phyloP scores from a whole-genome alignment of 495 filamentous ascomycete species.

The Neurospora sp. region DNA sequence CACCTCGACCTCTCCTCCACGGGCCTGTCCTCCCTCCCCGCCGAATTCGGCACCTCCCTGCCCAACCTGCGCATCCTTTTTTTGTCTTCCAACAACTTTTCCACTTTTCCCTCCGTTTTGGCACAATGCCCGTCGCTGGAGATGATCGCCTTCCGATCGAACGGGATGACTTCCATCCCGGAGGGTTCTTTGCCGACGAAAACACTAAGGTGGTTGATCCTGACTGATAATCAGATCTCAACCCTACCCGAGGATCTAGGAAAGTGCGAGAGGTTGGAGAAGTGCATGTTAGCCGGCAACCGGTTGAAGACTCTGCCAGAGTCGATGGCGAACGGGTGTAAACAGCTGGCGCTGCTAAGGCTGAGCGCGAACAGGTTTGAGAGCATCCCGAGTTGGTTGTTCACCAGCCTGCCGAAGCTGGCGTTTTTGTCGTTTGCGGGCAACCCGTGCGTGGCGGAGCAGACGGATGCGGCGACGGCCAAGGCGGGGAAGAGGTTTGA shows the following conservation, averaged over 20 bases:
- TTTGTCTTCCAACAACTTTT: conserved; percentile 36
- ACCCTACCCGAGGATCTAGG: conserved; percentile 30
- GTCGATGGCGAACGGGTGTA: conserved; percentile 28
- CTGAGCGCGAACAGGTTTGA: conserved; percentile 30
- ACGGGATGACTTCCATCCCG: conserved; percentile 32
- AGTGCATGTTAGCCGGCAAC: conserved; percentile 37
- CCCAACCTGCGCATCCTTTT: conserved; percentile 34
- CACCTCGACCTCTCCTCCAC: conserved; percentile 38
- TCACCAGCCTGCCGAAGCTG: conserved; percentile 28
- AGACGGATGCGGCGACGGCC: conserved; percentile 6
- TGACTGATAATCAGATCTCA: conserved; percentile 31
- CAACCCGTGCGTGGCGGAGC: conserved; percentile 28
- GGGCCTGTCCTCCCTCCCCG: conserved; percentile 27
- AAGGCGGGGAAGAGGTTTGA: conserved; percentile 6
- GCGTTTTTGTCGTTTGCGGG: conserved; percentile 37
- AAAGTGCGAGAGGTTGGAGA: conserved; percentile 27
- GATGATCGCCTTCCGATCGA: conserved; percentile 37
- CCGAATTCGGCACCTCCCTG: conserved; percentile 24
- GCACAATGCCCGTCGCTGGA: conserved; percentile 31
- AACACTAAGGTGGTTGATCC: conserved; percentile 31
- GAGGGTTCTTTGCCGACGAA: conserved; percentile 30
- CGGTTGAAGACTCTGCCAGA: conserved; percentile 22
- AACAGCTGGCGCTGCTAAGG: conserved; percentile 31
- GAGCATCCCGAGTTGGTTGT: conserved; percentile 30
- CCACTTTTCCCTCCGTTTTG: conserved; percentile 29